A percentile compares a stretch with the other conserved stretches of the same genome.
phyloP scores from a whole-genome alignment of 2,329 filamentous ascomycete genomes.

The Colletotrichum acutatum region DNA sequence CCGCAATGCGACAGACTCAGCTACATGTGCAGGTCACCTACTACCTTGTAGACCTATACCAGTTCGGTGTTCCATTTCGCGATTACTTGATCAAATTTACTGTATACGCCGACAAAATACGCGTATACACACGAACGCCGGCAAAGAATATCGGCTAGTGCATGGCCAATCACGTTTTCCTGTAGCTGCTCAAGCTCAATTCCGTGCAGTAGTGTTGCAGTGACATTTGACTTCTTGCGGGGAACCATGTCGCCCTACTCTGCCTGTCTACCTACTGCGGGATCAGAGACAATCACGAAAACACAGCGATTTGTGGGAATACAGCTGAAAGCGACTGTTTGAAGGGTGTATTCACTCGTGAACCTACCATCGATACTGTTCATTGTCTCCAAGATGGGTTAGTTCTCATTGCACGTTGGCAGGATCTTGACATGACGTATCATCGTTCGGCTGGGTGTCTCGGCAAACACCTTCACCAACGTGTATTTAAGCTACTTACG shows the following conservation, averaged over 20 bases:
- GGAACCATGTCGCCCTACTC: not conserved
- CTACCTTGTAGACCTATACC: rapidly evolving
- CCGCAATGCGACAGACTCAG: not conserved
- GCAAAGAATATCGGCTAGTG: not conserved
- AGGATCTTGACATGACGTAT: not conserved
- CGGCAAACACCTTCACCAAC: not conserved
- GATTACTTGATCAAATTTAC: not conserved
- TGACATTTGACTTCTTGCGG: not conserved
- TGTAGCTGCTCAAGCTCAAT: not conserved
- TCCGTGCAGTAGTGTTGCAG: not conserved
- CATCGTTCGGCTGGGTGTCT: not conserved
- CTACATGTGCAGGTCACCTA: not conserved
- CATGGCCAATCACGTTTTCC: not conserved
- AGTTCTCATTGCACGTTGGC: not conserved
- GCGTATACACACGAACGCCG: not conserved
- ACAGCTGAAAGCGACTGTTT: not conserved
- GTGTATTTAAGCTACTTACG: no score
- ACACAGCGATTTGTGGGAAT: not conserved
- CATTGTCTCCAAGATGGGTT: not conserved
- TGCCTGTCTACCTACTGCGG: not conserved
- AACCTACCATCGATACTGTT: not conserved
- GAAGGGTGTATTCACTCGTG: not conserved
- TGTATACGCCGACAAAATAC: not conserved
- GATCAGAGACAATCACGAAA: not conserved
- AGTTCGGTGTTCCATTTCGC: no score